These are phyloP conservation scores for Botrytis galanthina DNA, from an alignment of 2,329 filamentous ascomycete genomes.

Conservation along the genomic window DNA sequence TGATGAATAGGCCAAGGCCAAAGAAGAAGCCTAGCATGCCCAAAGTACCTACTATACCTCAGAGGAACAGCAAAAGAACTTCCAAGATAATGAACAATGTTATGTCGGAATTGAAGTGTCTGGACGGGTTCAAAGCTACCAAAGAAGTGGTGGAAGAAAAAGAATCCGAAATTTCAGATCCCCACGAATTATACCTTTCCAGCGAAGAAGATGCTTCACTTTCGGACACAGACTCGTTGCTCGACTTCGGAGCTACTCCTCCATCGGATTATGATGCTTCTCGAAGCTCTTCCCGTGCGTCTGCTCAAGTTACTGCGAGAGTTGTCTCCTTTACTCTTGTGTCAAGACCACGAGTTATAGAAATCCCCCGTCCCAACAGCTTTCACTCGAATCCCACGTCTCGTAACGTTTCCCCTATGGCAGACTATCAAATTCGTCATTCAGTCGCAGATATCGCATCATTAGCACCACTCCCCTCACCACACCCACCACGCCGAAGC, in stretches of 20 bases:
- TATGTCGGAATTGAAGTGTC: slow-evolving; percentile 32
- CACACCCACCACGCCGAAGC: slow-evolving; percentile 9
- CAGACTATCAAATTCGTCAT: slow-evolving; percentile 15
- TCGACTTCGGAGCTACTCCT: slow-evolving; percentile 42
- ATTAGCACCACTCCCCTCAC: background rate
- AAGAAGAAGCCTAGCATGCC: slow-evolving; percentile 30
- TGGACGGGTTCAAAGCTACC: slow-evolving; percentile 29
- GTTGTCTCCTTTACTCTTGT: slow-evolving; percentile 58
- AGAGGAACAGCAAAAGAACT: slow-evolving; percentile 31
- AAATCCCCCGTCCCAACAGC: slow-evolving; percentile 35
- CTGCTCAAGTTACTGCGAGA: slow-evolving; percentile 55
- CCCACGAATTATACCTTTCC: slow-evolving; percentile 62
- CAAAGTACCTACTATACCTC: slow-evolving; percentile 30
- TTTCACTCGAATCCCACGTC: slow-evolving; percentile 13
- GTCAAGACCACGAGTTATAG: slow-evolving; percentile 54
- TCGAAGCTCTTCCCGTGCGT: slow-evolving; percentile 31
- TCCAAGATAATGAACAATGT: slow-evolving; percentile 33
- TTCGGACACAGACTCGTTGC: slow-evolving; percentile 55
- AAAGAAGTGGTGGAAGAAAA: slow-evolving; percentile 26
- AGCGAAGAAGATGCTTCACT: slow-evolving; percentile 65
- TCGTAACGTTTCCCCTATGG: slow-evolving; percentile 4
- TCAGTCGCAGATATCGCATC: slow-evolving; percentile 14
- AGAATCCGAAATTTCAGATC: slow-evolving; percentile 33
- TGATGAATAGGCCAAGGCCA: slow-evolving; percentile 27
- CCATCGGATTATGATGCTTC: slow-evolving; percentile 40